phyloP scores from a whole-genome alignment of 2,329 filamentous ascomycete genomes.

The Penicillium brevicompactum region DNA sequence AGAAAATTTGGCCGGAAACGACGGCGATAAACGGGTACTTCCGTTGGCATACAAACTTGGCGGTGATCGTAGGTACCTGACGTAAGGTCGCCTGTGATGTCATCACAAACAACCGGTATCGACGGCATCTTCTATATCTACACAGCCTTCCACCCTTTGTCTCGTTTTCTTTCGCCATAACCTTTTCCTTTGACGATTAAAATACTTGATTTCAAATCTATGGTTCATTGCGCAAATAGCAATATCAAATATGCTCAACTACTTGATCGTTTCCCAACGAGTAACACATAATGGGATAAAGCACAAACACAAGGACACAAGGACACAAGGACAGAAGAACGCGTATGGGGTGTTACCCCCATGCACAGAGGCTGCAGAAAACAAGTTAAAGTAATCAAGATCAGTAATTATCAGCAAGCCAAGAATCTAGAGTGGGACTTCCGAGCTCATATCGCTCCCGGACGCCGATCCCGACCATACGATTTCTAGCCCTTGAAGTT shows the following conservation, averaged over 20 bases:
- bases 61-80: slow-evolving; percentile 22
- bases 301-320: not conserved
- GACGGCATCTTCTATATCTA: not conserved
- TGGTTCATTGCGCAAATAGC: too few species aligned
- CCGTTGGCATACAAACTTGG: slow-evolving; percentile 16
- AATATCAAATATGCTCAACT: too few species aligned
- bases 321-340: not conserved
- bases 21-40: slow-evolving; percentile 21
- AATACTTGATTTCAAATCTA: too few species aligned
- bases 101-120: slow-evolving; percentile 17
- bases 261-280: too few species aligned
- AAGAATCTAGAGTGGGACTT: not conserved
- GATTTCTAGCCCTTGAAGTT: not conserved
- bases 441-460: not conserved
- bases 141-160: not conserved
- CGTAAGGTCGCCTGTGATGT: slow-evolving; percentile 29
- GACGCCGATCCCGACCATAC: slow-evolving; percentile 5
- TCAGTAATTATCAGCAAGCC: not conserved
- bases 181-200: too few species aligned
- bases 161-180: not conserved
- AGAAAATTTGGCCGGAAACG: slow-evolving; percentile 22
- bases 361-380: slow-evolving; percentile 1
- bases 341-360: not conserved
- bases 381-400: not conserved
- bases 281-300: too few species aligned